These are phyloP conservation scores for Parachaetomium inaequale DNA, from an alignment of 495 filamentous ascomycete genomes.

Conservation along the genomic window DNA sequence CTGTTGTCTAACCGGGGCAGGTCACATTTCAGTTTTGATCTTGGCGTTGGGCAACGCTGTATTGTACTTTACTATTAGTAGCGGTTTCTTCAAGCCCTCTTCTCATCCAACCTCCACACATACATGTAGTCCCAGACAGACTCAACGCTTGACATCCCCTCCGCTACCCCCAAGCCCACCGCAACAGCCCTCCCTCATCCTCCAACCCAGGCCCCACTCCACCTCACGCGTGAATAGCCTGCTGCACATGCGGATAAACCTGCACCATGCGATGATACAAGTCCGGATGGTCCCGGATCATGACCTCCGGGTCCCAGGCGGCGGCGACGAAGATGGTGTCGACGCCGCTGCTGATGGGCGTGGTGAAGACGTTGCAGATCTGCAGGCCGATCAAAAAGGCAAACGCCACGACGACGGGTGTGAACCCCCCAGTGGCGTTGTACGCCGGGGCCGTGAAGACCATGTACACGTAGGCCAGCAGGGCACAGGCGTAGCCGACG, in stretches of 20 bases:
- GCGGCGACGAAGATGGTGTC: slow-evolving; percentile 84
- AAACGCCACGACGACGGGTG: slow-evolving; percentile 72
- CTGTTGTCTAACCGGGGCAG: background rate
- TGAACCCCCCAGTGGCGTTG: slow-evolving; percentile 60
- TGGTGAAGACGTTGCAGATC: slow-evolving; percentile 83
- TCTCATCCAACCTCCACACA: too few species aligned
- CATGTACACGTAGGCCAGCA: slow-evolving; percentile 82
- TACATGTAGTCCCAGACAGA: too few species aligned
- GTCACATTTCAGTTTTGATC: background rate
- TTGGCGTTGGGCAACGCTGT: background rate
- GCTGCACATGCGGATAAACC: slow-evolving; percentile 80
- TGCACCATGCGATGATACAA: slow-evolving; percentile 70
- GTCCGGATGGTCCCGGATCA: slow-evolving; percentile 78
- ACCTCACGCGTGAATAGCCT: slow-evolving; percentile 40
- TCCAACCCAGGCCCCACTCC: background rate
- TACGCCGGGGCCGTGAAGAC: slow-evolving; percentile 70
- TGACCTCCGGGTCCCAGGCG: slow-evolving; percentile 83
- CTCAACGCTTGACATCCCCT: background rate
- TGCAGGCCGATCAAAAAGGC: slow-evolving; percentile 81
- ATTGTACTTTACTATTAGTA: background rate
- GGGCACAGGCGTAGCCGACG: slow-evolving; percentile 74
- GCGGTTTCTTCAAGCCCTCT: background rate
- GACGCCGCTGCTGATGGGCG: slow-evolving; percentile 67
- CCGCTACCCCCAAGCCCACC: too few species aligned
- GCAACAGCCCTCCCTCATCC: too few species aligned